Percentiles rank a stretch among this genome's conserved stretches.
phyloP scores from a whole-genome alignment of 2,329 filamentous ascomycete species.

The Claviceps digitariae region DNA sequence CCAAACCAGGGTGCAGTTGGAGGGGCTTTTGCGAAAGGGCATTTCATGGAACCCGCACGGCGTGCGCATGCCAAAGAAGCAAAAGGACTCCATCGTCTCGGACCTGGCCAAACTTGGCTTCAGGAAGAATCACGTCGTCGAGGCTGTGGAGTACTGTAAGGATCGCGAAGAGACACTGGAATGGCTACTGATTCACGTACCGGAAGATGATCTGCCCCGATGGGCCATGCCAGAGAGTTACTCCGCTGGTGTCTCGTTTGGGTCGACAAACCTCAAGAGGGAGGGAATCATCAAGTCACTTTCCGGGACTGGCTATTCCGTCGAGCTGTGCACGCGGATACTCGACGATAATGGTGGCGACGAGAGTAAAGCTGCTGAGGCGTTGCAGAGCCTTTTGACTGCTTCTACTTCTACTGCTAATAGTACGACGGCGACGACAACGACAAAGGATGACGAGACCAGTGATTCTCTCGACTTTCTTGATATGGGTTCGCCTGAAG shows the following conservation, averaged over 20 bases:
- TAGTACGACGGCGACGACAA: background rate
- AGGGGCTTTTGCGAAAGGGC: constrained; percentile 62
- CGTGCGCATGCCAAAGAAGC: constrained; percentile 45
- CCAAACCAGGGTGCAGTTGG: constrained; percentile 64
- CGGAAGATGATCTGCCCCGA: constrained; percentile 85
- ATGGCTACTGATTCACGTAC: constrained; percentile 93
- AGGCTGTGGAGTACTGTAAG: constrained; percentile 77
- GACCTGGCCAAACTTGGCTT: constrained; percentile 74
- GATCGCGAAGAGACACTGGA: constrained; percentile 86
- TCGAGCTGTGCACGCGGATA: constrained; percentile 68
- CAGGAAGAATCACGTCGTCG: constrained; percentile 75
- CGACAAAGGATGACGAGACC: constrained; percentile 1
- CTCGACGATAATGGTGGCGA: constrained; percentile 58
- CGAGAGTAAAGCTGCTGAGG: constrained; percentile 64
- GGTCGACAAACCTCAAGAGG: constrained; percentile 63
- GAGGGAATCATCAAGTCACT: constrained; percentile 76
- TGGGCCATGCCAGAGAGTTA: constrained; percentile 92
- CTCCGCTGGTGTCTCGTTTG: constrained; percentile 77
- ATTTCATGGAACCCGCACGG: constrained; percentile 79
- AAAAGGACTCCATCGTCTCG: constrained; percentile 49
- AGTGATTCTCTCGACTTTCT: constrained; percentile 27
- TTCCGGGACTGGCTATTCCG: constrained; percentile 68
- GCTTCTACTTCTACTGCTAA: constrained; percentile 8
- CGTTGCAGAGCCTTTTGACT: constrained; percentile 48
- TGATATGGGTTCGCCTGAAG: constrained; percentile 37